phyloP scores from a whole-genome alignment of 2,329 filamentous ascomycete genomes.

The Aspergillus ochraceoroseus region DNA sequence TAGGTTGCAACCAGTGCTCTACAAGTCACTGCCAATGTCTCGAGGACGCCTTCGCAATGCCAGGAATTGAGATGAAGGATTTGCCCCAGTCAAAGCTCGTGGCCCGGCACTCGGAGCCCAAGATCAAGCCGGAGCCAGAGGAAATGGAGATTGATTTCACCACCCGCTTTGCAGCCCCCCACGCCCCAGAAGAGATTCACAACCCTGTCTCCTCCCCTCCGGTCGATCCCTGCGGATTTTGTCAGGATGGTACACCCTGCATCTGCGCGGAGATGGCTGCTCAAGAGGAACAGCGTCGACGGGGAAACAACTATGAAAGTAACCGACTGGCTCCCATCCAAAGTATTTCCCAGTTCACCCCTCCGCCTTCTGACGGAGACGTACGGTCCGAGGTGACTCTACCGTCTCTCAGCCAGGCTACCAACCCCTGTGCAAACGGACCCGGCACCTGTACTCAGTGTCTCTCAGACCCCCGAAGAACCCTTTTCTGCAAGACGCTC shows the following conservation, averaged over 20 bases:
- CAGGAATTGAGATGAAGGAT: conserved; percentile 38
- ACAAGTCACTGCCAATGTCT: conserved; percentile 60
- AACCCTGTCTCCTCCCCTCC: conserved; percentile 34
- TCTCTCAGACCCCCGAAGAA: conserved; percentile 69
- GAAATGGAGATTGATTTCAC: conserved; percentile 71
- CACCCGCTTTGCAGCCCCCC: conserved; percentile 53
- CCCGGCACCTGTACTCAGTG: conserved; percentile 78
- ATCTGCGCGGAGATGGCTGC: conserved; percentile 66
- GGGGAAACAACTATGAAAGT: conserved; percentile 45
- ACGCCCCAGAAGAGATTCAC: conserved; percentile 21
- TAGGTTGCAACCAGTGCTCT: conserved; percentile 63
- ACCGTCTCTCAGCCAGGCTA: conserved; percentile 34
- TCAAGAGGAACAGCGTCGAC: conserved; percentile 36
- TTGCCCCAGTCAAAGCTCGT: conserved; percentile 33
- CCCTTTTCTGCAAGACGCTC: conserved; percentile 75
- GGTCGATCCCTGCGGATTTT: conserved; percentile 76
- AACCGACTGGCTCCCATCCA: conserved; percentile 45
- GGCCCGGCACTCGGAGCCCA: conserved; percentile 51
- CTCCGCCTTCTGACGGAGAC: conserved; percentile 54
- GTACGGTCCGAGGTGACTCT: conserved; percentile 51
- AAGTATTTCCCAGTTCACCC: conserved; percentile 48
- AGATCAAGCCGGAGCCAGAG: conserved; percentile 45
- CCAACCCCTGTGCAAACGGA: conserved; percentile 56
- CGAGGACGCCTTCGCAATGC: conserved; percentile 51
- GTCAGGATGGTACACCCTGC: conserved; percentile 74